phyloP scores from a whole-genome alignment of 306 rosid genomes.

The Dalbergia cultrata region DNA sequence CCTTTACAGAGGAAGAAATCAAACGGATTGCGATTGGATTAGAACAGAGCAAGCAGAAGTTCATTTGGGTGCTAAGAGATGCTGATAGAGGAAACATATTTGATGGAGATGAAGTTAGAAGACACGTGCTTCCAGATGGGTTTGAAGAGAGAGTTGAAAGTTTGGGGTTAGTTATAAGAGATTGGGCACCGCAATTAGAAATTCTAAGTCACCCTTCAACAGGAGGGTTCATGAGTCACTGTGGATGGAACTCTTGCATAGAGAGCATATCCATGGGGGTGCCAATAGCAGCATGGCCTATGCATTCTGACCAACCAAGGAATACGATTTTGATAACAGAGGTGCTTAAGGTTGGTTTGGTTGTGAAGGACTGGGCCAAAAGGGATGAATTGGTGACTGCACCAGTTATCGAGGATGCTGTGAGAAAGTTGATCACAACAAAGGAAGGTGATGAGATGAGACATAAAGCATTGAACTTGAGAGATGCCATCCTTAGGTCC shows the following conservation, averaged over 20 bases:
- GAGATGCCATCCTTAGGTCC: neutral
- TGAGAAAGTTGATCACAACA: neutral
- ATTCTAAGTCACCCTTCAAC: conserved; percentile 47
- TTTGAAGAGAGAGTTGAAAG: conserved; percentile 35
- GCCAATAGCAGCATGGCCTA: conserved; percentile 51
- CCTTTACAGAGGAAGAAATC: conserved; percentile 53
- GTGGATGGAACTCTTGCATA: conserved; percentile 47
- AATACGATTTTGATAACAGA: conserved; percentile 26
- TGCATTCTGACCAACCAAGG: conserved; percentile 49
- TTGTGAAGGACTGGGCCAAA: neutral
- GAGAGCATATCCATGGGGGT: conserved; percentile 48
- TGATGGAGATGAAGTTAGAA: conserved; percentile 33
- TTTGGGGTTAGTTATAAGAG: conserved; percentile 32
- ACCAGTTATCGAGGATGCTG: conserved; percentile 5
- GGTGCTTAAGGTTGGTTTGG: neutral
- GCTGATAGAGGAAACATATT: conserved; percentile 63
- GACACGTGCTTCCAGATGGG: conserved; percentile 39
- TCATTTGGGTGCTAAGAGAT: conserved; percentile 62
- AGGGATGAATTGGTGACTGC: conserved; percentile 3
- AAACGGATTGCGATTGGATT: conserved; percentile 63
- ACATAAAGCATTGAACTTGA: neutral
- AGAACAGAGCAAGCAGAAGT: conserved; percentile 58
- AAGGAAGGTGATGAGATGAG: neutral
- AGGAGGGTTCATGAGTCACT: conserved; percentile 50
- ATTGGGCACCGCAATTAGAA: conserved; percentile 51